phyloP scores from a whole-genome alignment of 208 protist species.

The Trypanosoma boissoni region DNA sequence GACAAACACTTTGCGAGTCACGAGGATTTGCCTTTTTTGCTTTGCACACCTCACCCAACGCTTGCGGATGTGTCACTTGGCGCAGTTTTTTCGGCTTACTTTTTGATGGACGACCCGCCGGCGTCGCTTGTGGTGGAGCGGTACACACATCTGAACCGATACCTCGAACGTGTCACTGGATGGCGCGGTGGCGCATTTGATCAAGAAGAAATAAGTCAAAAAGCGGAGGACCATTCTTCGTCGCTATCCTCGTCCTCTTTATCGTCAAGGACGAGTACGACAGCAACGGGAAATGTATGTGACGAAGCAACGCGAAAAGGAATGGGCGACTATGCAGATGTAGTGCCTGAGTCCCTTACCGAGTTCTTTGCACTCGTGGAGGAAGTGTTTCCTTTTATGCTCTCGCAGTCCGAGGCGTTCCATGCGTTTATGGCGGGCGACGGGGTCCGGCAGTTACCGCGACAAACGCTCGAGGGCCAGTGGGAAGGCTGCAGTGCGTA shows the following conservation, averaged over 20 bases:
- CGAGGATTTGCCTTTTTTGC: conserved; percentile 42
- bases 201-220: neutral
- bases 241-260: too few species aligned
- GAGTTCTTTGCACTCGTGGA: conserved; percentile 58
- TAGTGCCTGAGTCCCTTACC: conserved; percentile 69
- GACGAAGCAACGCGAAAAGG: too few species aligned
- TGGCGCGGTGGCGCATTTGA: conserved; percentile 43
- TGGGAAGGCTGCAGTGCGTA: conserved; percentile 83
- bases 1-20: conserved; percentile 61
- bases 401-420: conserved; percentile 80
- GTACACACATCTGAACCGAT: conserved; percentile 65
- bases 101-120: conserved; percentile 79
- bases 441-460: conserved; percentile 47
- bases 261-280: neutral
- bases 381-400: conserved; percentile 85
- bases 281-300: too few species aligned
- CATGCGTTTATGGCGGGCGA: conserved; percentile 74
- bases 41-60: conserved; percentile 81
- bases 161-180: conserved; percentile 78
- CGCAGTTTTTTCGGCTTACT: conserved; percentile 69
- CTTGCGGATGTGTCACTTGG: conserved; percentile 80
- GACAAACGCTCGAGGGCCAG: conserved; percentile 41
- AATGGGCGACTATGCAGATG: conserved; percentile 62
- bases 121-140: conserved; percentile 49
- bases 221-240: neutral